These are phyloP conservation scores for Puccinia polysora DNA, from an alignment of 1,284 basidiomycete species.

Conservation along the genomic window DNA sequence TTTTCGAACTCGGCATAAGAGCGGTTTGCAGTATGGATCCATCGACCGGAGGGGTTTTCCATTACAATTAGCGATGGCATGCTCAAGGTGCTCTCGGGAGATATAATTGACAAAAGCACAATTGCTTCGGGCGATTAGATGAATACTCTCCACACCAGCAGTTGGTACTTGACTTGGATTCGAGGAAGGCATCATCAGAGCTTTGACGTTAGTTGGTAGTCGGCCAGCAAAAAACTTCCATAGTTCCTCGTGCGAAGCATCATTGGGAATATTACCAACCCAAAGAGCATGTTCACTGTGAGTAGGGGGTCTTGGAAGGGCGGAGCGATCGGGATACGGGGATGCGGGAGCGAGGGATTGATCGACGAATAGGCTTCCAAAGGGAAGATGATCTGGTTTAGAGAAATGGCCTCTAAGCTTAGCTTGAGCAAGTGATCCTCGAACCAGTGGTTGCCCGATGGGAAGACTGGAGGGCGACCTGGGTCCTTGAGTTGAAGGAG, in stretches of 20 bases:
- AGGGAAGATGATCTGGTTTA: not conserved
- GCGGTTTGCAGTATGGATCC: slow-evolving; percentile 68
- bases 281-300: slow-evolving; percentile 89
- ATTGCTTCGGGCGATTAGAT: slow-evolving; percentile 83
- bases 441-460: not conserved
- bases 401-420: slow-evolving; percentile 2
- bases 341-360: too few species aligned
- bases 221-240: slow-evolving; percentile 71
- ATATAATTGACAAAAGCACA: slow-evolving; percentile 90
- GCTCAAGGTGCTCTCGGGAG: slow-evolving; percentile 62
- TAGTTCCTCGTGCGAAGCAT: slow-evolving; percentile 79
- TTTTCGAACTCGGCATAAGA: slow-evolving; percentile 79
- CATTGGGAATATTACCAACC: slow-evolving; percentile 78
- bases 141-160: slow-evolving; percentile 75
- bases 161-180: not conserved
- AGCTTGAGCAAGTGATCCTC: slow-evolving; percentile 18
- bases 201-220: not conserved
- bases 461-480: slow-evolving; percentile 2
- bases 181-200: slow-evolving; percentile 1
- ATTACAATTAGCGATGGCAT: slow-evolving; percentile 69
- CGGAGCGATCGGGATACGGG: not conserved
- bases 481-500: slow-evolving; percentile 11
- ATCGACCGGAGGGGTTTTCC: slow-evolving; percentile 63
- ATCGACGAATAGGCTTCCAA: too few species aligned
- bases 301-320: slow-evolving; percentile 6